Conservation (phyloP, 352 stramenopile species). For the Phytopythium ostracodes region DNA sequence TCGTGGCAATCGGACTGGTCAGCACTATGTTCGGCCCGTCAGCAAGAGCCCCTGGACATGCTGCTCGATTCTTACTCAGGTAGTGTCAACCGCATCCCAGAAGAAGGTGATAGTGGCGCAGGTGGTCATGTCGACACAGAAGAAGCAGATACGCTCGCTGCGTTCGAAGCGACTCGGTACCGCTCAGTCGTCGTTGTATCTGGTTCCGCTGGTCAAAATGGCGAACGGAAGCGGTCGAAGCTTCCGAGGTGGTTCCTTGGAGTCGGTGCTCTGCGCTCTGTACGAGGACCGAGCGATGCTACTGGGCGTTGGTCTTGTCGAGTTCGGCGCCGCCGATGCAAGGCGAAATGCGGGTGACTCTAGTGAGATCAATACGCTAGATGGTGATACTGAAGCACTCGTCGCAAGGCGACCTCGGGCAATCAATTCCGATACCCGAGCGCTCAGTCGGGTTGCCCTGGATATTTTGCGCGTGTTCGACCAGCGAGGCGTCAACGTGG, state of each 20-base stretch:
- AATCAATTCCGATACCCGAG: not conserved
- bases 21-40: not conserved
- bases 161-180: conserved; percentile 1
- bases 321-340: not conserved
- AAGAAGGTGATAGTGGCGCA: not conserved
- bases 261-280: not conserved
- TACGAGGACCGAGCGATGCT: not conserved
- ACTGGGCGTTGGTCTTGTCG: not conserved
- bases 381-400: not conserved
- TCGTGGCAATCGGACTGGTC: not conserved
- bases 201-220: not conserved
- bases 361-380: no score
- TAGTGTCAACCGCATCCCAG: not conserved
- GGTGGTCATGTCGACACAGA: not conserved
- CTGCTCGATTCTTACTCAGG: not conserved
- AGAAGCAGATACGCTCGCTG: not conserved
- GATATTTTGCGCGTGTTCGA: not conserved
- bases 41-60: not conserved
- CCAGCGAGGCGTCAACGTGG: not conserved
- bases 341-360: not conserved
- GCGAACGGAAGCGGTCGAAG: not conserved
- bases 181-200: not conserved
- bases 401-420: not conserved
- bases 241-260: conserved; percentile 18
- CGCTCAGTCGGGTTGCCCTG: not conserved